Conservation (phyloP, 108 stramenopile species). For the Fragilaria crotonensis region DNA sequence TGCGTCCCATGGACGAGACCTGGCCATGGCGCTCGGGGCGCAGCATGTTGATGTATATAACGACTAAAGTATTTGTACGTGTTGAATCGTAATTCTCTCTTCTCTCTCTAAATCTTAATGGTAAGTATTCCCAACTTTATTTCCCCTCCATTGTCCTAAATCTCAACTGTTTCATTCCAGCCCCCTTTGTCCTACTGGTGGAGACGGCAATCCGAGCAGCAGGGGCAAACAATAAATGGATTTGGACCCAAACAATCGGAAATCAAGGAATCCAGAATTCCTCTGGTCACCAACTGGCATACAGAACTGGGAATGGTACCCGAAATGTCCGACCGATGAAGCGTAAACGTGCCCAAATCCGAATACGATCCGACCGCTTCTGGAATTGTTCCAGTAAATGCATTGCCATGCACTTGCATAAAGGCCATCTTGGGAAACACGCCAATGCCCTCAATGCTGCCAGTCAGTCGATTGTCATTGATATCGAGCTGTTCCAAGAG, state of each 20-base stretch:
- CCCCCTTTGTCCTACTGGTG: too few relatives aligned
- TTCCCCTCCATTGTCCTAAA: neutral
- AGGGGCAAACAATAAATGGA: constrained; percentile 26
- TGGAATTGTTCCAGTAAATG: constrained; percentile 54
- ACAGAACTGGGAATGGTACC: constrained; percentile 35
- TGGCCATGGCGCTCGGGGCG: constrained; percentile 19
- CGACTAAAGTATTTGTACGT: neutral
- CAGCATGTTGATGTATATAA: constrained; percentile 13
- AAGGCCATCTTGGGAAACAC: constrained; percentile 37
- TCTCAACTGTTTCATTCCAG: neutral
- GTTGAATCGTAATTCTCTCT: neutral
- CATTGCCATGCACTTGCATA: constrained; percentile 37
- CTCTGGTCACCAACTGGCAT: constrained; percentile 14
- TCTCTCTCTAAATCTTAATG: neutral
- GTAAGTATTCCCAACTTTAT: neutral
- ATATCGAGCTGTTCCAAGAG: constrained; percentile 39
- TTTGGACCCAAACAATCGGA: constrained; percentile 25
- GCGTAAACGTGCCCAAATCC: constrained; percentile 32
- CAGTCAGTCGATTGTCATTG: constrained; percentile 56
- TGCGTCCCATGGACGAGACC: constrained; percentile 14
- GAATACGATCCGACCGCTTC: constrained; percentile 35
- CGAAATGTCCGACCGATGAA: constrained; percentile 23
- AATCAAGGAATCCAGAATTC: constrained; percentile 18
- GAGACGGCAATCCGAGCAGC: constrained; percentile 39
- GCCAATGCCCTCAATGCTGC: constrained; percentile 43